Base-by-base conservation (phyloP, 2,329 filamentous ascomycete genomes). In the Gnomoniopsis smithogilvyi region DNA sequence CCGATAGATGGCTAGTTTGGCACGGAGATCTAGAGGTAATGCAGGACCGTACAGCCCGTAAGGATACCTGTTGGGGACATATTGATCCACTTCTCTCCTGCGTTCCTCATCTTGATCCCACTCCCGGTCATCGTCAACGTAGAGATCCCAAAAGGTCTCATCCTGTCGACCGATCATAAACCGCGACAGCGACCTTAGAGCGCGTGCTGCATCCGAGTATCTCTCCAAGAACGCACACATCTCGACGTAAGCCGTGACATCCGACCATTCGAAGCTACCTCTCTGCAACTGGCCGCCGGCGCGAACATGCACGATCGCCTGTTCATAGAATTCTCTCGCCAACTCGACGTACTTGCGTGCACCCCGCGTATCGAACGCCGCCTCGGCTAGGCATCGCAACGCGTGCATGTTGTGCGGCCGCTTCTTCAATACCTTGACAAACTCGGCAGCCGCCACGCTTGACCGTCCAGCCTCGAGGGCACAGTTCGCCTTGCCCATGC, bases 161-260 rank as follows among this genome's bases (percentile, higher is more conserved):
- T 82, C 77, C 38, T 80, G 77, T 51, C 95, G 86, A 10, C 91
- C 90, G 43, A 96, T 78, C 56, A 96, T 79, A 92, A 92, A 96
- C 58, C 96, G 82, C 22, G 89, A 84, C 17, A 96, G 73, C 2
- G 79, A 79, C 69, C 90, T 95, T 14, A 96, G 78, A 62, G 88
- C 84, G 30, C 73, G 73, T 2, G 96, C 81, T 2, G 90, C 92
- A 64, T 87, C 80, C 6, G 79, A 73, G 66, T 87, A 89, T 56
- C 84, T 80, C 41, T 82, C 80, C 11, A 85, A 73, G 51, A 87
- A 84, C 30, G 86, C 84, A 62, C 93, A 86, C 19, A 98, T 80
- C 67, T 97, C 92, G 43, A 92, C 82, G 65, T 95, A 96, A 56
- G 93, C 89, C 62, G 92, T 90, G 46, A 96, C 78, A 70, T 98